Evolutionary conservation across 345 rosid species (phyloP).

Genomic region (Brassica juncea): DNA sequence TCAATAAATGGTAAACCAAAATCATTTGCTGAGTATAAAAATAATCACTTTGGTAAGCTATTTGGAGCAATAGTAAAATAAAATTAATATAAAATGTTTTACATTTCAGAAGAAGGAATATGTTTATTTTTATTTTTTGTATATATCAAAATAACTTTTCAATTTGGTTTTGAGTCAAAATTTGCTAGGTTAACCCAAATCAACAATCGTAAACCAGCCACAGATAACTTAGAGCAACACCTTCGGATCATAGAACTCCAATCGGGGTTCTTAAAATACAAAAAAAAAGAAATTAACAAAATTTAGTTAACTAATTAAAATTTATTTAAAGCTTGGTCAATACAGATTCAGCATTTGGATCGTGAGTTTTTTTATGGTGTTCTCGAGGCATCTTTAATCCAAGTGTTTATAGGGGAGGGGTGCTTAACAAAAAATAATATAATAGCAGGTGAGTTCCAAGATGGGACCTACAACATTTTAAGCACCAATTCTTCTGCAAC

Average conservation of each 20-base stretch:
- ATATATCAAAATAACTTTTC: neutral
- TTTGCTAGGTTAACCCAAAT: neutral
- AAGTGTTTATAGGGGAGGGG: too few relatives aligned
- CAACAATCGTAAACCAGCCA: neutral
- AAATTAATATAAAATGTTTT: neutral
- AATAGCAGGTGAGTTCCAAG: too few relatives aligned
- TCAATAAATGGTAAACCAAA: neutral
- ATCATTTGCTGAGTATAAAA: neutral
- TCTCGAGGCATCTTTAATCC: too few relatives aligned
- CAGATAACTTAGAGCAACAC: neutral
- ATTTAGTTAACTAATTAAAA: too few relatives aligned
- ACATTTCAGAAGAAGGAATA: neutral
- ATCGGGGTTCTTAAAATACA: too few relatives aligned
- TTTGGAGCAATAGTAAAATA: neutral
- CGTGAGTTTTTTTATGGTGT: too few relatives aligned
- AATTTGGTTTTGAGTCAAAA: neutral
- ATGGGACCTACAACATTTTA: too few relatives aligned
- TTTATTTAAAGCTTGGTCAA: too few relatives aligned
- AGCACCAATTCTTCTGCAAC: too few relatives aligned
- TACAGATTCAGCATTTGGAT: too few relatives aligned
- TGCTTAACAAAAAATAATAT: too few relatives aligned
- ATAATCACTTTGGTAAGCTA: neutral
- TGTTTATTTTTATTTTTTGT: neutral
- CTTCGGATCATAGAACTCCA: too few relatives aligned
- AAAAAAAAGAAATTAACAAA: neutral